Base-by-base conservation (phyloP, 2,329 filamentous ascomycete genomes). In the Diplocarpon mali region DNA sequence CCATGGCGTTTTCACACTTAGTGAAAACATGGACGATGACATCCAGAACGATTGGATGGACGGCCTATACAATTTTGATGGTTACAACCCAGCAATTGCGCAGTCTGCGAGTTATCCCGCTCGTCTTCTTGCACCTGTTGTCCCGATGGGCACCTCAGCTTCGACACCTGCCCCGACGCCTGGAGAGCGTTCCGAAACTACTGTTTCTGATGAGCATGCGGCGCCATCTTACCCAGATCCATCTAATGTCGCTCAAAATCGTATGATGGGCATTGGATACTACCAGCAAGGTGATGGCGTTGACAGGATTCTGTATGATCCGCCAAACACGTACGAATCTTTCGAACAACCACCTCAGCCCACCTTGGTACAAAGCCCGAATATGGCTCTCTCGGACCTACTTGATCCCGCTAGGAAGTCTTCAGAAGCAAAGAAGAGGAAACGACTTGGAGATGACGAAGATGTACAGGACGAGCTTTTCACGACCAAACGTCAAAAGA, bases 261-360 rank as follows among this genome's bases (percentile, higher is more conserved):
- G 53, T 6, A 58, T 58, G 54, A 60, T 62, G 54, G 57, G 59
- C 24, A 50, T 55, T 30, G 59, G 56, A 12, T 59, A 57, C 46
- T 61, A 58, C 38, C 55, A 59, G 36, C 49, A 56, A 47, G 51
- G 45, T 14, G 53, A 53, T 45, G 53, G 53, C 15, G 36, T 49
- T 28, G 60, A 62, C 36, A 56, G 47, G 34, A 62, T 62, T 44
- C 46, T 60, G 13, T 61, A 57, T 30, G 55, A 60, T 47, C 45
- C 52, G 17, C 58, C 58, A 11, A 48, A 51, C 37, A 35, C 45
- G 10, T 38, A 54, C 42, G 48, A 35, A 9, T 44, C 48, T 5
- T 16, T 35, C 7, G 45, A 49, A 31, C 46, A 53, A 12, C n/a
- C 42, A 6, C 43, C 48, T 4, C 44, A 42, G 20, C 27, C 35